phyloP scores from a whole-genome alignment of 805 yeast genomes.

The Wickerhamomyces strasburgensis region DNA sequence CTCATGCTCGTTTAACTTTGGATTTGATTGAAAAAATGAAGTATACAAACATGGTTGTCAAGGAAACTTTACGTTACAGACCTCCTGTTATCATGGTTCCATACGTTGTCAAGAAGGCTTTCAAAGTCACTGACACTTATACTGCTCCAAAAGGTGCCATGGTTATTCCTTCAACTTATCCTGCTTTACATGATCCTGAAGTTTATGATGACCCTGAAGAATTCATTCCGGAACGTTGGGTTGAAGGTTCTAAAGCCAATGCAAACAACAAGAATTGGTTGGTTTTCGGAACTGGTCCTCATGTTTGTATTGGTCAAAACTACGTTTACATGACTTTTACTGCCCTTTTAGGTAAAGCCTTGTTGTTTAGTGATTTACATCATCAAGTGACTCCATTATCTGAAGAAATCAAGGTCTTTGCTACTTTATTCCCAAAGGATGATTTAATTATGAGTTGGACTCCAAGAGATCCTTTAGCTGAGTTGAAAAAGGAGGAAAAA shows the following conservation, averaged over 20 bases:
- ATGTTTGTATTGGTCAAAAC: constrained; percentile 90
- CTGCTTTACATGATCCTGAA: constrained; percentile 96
- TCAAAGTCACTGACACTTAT: constrained; percentile 78
- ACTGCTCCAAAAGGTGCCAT: constrained; percentile 96
- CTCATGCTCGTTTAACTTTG: constrained; percentile 51
- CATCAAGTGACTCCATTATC: constrained; percentile 81
- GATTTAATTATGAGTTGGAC: constrained; percentile 78
- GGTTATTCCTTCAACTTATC: constrained; percentile 94
- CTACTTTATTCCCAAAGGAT: constrained; percentile 97
- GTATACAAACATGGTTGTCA: constrained; percentile 86
- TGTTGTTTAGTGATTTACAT: constrained; percentile 70
- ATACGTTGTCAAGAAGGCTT: constrained; percentile 81
- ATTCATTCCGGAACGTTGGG: constrained; percentile 96
- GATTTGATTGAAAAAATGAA: constrained; percentile 81
- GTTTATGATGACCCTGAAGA: constrained; percentile 92
- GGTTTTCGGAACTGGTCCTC: constrained; percentile 96
- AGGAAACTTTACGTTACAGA: constrained; percentile 87
- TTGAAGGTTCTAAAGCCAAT: constrained; percentile 66
- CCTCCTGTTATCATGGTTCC: constrained; percentile 99
- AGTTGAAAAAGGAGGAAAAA: too few relatives aligned
- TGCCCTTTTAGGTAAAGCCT: constrained; percentile 86
- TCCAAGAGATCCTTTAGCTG: constrained; percentile 48
- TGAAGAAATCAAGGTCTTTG: constrained; percentile 93
- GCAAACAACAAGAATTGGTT: constrained; percentile 87
- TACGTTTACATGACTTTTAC: constrained; percentile 90